A percentile compares a stretch with the other conserved stretches of the same genome.
Evolutionary conservation across 2,329 filamentous ascomycete genomes (phyloP).

Genomic region (Phialophora expanda): DNA sequence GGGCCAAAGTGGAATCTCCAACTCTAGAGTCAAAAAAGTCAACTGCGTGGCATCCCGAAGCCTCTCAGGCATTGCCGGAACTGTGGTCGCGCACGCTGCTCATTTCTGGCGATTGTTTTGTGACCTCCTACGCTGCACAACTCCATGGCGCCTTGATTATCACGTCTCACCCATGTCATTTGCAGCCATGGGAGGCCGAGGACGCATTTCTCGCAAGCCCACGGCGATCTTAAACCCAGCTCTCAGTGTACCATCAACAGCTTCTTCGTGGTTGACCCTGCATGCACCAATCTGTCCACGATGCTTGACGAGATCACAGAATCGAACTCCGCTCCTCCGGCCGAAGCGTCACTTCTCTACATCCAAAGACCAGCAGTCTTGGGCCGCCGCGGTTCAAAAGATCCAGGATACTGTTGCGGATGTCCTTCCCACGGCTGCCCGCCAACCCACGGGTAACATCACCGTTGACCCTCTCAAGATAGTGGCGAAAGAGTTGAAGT

Average conservation of each 20-base stretch:
- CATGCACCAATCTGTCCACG: slow-evolving; percentile 27
- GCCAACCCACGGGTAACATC: slow-evolving; percentile 60
- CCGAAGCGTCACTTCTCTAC: slow-evolving; percentile 31
- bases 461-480: slow-evolving; percentile 84
- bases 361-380: slow-evolving; percentile 36
- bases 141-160: slow-evolving; percentile 26
- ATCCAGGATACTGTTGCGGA: slow-evolving; percentile 57
- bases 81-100: not conserved
- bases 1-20: slow-evolving; percentile 3
- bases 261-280: slow-evolving; percentile 17
- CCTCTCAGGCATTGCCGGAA: not conserved
- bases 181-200: slow-evolving; percentile 24
- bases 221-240: slow-evolving; percentile 20
- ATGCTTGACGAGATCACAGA: slow-evolving; percentile 30
- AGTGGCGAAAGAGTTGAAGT: slow-evolving; percentile 96
- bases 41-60: slow-evolving; percentile 8
- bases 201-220: slow-evolving; percentile 25
- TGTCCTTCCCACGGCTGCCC: slow-evolving; percentile 43
- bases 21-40: slow-evolving; percentile 9
- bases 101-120: slow-evolving; percentile 4
- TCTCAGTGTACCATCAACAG: slow-evolving; percentile 13
- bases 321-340: slow-evolving; percentile 2
- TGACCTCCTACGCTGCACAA: not conserved
- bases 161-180: slow-evolving; percentile 5
- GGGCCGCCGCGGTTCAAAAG: slow-evolving; percentile 56